Base-by-base conservation (phyloP, 2,329 filamentous ascomycete species). In the Aspergillus pseudoglaucus region DNA sequence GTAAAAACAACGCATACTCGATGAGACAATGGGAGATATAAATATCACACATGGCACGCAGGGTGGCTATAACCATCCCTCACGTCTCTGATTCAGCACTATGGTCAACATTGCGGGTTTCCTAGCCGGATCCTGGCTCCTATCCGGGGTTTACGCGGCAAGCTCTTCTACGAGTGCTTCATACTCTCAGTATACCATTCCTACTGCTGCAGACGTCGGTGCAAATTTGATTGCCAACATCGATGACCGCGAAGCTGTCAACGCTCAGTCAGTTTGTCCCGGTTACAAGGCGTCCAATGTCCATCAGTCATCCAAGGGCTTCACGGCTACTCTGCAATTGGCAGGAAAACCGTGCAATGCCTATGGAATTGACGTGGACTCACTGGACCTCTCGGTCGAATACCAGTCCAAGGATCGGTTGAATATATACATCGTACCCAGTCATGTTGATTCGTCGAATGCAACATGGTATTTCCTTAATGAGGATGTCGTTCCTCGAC, bases 321-420 rank as follows among this genome's bases (percentile, higher is more conserved):
- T 83, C 45, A 75, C 69, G 2, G 80, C 79, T 6, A 72, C 67
- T 4, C 59, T 83, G 56, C 68, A 58, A 0, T 61, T 83, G 46
- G 78, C 77, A 33, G 80, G 79, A 3, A 55, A 70, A 18, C 62
- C 78, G 25, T 83, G 88, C 72, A 86, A 91, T 65, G 79, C 82
- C 18, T 94, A 91, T 54, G 88, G 89, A 0, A 84, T 77, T 6
- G 89, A 94, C 61, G 72, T 94, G 23, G 75, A 83, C 20, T 71
- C 77, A 4, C 71, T 94, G 43, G 77, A 75, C 32, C 70, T 94
- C 27, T 77, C 80, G 3, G 83, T 93, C 10, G 79, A 84, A 58
- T 85, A 84, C 55, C 82, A 88, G 61, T 76, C 79, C 4, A 67
- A 69, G 14, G 79, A 87, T 56, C 77, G 87, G 1, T 66, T 93